Base-by-base conservation (phyloP, 352 stramenopile species). In the Thalassiosira mediterranea region DNA sequence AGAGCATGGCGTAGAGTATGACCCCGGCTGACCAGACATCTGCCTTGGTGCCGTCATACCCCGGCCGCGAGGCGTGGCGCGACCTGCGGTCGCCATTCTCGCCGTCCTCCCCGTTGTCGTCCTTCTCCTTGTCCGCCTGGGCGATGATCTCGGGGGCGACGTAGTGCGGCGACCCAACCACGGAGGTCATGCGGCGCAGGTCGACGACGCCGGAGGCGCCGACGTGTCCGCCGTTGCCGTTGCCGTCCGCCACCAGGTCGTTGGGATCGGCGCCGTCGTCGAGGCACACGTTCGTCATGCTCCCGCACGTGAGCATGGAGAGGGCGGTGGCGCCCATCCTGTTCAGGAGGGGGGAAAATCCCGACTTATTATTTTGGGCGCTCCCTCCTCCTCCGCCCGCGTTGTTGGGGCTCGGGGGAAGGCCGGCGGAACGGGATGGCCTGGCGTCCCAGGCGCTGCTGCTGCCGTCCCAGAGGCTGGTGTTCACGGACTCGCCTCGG, bases 21-120 rank as follows among this genome's bases (percentile, higher is more conserved):
- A 99, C 97, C 52, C 97, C 97, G 67, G 97, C 97, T 38, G 94
- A 98, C 97, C 97, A 99, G 21, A 99, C 95, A 87, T 96, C 92
- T 8, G 92, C 93, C 57, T 94, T 94, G n/a, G 87, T 90, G n/a
- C 93, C 93, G 75, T 96, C 91, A 82, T 99, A 99, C 17, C 85
- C 84, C 25, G 94, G 79, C 15, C 52, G 56, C 44, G 26, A 17
- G 1, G 46, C 58, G 53, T 57, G 26, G n/a, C 47, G 48, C 21
- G 21, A 34, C 23, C 54, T 71, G 0, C 32, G 11, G 0, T 31
- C 21, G 19, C 68, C 78, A 13, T 54, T 48, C n/a, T n/a, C n/a
- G n/a, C n/a, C n/a, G n/a, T n/a, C n/a, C n/a, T n/a, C n/a, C 17
- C 74, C 63, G 17, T 65, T 52, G 32, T 25, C 46, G n/a, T 51